These are phyloP conservation scores for Phaffomyces opuntiae DNA, from an alignment of 805 yeast species.

Conservation along the genomic window DNA sequence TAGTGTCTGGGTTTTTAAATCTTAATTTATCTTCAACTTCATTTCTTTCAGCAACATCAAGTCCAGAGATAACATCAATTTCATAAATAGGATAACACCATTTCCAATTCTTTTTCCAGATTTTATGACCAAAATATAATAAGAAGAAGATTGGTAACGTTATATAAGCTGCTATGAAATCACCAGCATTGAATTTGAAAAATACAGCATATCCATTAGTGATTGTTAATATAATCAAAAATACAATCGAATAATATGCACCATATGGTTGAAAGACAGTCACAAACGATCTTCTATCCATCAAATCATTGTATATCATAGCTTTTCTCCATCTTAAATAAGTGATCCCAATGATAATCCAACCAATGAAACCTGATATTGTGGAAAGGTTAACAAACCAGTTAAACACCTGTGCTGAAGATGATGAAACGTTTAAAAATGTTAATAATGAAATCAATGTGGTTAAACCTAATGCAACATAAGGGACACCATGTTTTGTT, in stretches of 20 bases:
- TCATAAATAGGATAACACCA: slow-evolving; percentile 47
- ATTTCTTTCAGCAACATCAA: slow-evolving; percentile 48
- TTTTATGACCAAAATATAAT: slow-evolving; percentile 53
- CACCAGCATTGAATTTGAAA: slow-evolving; percentile 37
- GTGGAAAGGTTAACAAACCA: slow-evolving; percentile 76
- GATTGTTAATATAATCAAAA: slow-evolving; percentile 44
- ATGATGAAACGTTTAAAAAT: slow-evolving; percentile 57
- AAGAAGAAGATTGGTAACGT: slow-evolving; percentile 51
- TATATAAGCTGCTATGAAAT: slow-evolving; percentile 67
- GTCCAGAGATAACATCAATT: slow-evolving; percentile 54
- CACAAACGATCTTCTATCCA: slow-evolving; percentile 51
- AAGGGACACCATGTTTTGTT: slow-evolving; percentile 67
- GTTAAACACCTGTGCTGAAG: slow-evolving; percentile 53
- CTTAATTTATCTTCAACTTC: slow-evolving; percentile 13
- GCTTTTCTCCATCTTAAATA: slow-evolving; percentile 69
- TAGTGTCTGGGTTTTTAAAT: slow-evolving; percentile 4
- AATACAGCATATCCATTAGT: slow-evolving; percentile 71
- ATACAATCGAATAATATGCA: slow-evolving; percentile 44
- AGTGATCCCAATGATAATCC: slow-evolving; percentile 63
- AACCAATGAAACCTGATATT: slow-evolving; percentile 68
- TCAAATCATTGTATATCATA: slow-evolving; percentile 41
- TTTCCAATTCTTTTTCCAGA: slow-evolving; percentile 36
- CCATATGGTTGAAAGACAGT: slow-evolving; percentile 51
- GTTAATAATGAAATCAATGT: slow-evolving; percentile 50
- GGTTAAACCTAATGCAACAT: slow-evolving; percentile 37